Evolutionary conservation across 345 rosid species (phyloP).

Genomic region (Physaria fendleri): DNA sequence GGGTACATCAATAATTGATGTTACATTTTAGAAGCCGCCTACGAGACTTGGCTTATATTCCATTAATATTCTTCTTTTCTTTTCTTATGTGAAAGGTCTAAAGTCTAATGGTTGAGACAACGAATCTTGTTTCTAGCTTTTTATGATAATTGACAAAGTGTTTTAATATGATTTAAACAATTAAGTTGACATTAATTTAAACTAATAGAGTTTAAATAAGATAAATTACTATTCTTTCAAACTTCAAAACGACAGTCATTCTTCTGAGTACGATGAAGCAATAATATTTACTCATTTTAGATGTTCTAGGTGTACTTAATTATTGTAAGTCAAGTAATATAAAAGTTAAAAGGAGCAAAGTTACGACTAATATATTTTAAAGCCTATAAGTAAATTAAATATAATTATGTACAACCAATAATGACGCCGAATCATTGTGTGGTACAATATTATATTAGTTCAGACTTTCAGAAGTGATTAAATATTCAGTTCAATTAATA

Average conservation of each 20-base stretch:
- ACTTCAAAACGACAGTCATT: not conserved
- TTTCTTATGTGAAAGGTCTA: not conserved
- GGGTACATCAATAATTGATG: conserved; percentile 21
- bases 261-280: not conserved
- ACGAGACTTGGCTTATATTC: conserved; percentile 12
- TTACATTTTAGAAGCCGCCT: conserved; percentile 16
- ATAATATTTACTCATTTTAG: conserved; percentile 8
- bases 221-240: not conserved
- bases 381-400: conserved; percentile 21
- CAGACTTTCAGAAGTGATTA: conserved; percentile 21
- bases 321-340: conserved; percentile 9
- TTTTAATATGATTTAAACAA: not conserved
- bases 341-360: conserved; percentile 13
- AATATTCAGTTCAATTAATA: conserved; percentile 21
- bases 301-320: conserved; percentile 4
- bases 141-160: not conserved
- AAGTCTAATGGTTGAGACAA: conserved; percentile 1
- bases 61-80: conserved; percentile 14
- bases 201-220: not conserved
- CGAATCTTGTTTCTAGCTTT: not conserved
- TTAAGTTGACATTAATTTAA: conserved; percentile 4
- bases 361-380: conserved; percentile 2
- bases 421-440: conserved; percentile 22
- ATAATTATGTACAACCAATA: conserved; percentile 22
- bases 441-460: conserved; percentile 25